Conservation (phyloP, 2,329 filamentous ascomycete species). For the Aspergillus sp. region DNA sequence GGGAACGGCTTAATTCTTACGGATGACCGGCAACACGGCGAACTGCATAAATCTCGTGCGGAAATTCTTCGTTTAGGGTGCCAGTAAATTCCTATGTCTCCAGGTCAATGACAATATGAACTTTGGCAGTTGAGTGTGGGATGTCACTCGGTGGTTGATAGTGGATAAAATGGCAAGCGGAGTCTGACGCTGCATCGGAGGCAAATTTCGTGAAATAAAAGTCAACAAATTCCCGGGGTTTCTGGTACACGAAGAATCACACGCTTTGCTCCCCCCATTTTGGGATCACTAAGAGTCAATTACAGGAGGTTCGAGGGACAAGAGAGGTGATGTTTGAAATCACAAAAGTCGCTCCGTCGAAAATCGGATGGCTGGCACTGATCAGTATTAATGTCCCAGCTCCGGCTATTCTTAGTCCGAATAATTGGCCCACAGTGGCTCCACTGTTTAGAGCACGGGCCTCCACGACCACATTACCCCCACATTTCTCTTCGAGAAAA, state of each 20-base stretch:
- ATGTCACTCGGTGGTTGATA: constrained; percentile 10
- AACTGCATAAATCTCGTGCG: neutral
- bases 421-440: too few species aligned
- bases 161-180: constrained; percentile 5
- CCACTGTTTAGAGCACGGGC: too few species aligned
- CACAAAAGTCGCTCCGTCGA: too few species aligned
- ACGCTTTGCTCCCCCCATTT: constrained; percentile 6
- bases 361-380: too few species aligned
- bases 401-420: too few species aligned
- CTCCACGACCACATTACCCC: too few species aligned
- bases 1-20: neutral
- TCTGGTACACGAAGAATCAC: constrained; percentile 8
- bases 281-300: too few species aligned
- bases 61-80: neutral
- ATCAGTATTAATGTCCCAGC: too few species aligned
- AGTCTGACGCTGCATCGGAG: constrained; percentile 1
- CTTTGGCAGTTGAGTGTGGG: constrained; percentile 1
- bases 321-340: too few species aligned
- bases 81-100: neutral
- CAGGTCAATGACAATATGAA: constrained; percentile 13
- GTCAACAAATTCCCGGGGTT: neutral
- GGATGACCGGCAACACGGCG: neutral
- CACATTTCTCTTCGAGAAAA: too few species aligned
- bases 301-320: too few species aligned
- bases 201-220: constrained; percentile 11